Conservation (phyloP, 306 rosid genomes). For the Ormosia semicastrata region DNA sequence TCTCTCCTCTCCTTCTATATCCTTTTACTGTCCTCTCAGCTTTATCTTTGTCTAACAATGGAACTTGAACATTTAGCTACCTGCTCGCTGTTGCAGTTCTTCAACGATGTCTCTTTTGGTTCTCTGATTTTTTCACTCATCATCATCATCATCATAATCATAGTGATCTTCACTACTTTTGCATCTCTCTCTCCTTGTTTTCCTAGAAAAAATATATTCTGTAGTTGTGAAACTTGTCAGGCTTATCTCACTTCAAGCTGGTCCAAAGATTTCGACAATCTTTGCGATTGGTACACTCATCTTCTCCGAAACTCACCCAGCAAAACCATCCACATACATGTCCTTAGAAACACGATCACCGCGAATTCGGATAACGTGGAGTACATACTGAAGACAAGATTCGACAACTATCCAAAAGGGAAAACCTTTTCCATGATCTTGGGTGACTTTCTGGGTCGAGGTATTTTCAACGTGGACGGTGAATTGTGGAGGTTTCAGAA, state of each 20-base stretch:
- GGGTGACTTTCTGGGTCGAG: slow-evolving; percentile 73
- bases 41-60: slow-evolving; percentile 18
- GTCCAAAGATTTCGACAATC: slow-evolving; percentile 56
- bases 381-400: slow-evolving; percentile 70
- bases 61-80: slow-evolving; percentile 17
- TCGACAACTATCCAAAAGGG: slow-evolving; percentile 77
- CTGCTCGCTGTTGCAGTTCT: slow-evolving; percentile 19
- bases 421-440: slow-evolving; percentile 63
- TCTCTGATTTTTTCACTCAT: not conserved
- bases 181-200: not conserved
- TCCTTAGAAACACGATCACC: slow-evolving; percentile 61
- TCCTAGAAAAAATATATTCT: slow-evolving; percentile 27
- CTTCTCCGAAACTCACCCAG: slow-evolving; percentile 57
- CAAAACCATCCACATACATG: slow-evolving; percentile 75
- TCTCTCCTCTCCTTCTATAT: not conserved
- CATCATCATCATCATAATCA: not conserved
- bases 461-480: slow-evolving; percentile 89
- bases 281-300: slow-evolving; percentile 77
- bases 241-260: slow-evolving; percentile 59
- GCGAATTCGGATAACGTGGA: slow-evolving; percentile 75
- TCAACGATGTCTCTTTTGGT: not conserved
- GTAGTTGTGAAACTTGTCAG: slow-evolving; percentile 62
- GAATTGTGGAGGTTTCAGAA: slow-evolving; percentile 68
- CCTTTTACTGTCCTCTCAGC: not conserved
- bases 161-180: not conserved